These are phyloP conservation scores for Tranzscheliella williamsii DNA, from an alignment of 1,284 basidiomycete species.

Conservation along the genomic window DNA sequence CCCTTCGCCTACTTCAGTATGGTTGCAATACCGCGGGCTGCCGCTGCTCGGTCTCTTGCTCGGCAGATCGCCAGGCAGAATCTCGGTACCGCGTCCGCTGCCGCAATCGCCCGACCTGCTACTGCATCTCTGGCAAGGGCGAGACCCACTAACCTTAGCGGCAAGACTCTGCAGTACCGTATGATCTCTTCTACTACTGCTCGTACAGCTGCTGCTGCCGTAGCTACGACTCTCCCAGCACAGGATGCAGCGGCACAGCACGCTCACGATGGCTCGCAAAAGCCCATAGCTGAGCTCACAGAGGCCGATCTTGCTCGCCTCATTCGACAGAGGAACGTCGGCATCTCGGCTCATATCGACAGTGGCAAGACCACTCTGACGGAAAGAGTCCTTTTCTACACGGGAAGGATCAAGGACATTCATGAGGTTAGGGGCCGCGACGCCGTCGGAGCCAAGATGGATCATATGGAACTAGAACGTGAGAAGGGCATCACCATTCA, in stretches of 20 bases:
- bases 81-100: slow-evolving; percentile 5
- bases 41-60: slow-evolving; percentile 29
- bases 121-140: slow-evolving; percentile 6
- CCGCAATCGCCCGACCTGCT: slow-evolving; percentile 7
- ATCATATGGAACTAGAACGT: slow-evolving; percentile 97
- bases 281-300: slow-evolving; percentile 34
- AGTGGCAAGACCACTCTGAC: slow-evolving; percentile 98
- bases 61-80: slow-evolving; percentile 32
- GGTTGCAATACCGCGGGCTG: slow-evolving; percentile 27
- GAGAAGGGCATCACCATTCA: slow-evolving; percentile 99
- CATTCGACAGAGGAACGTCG: slow-evolving; percentile 62
- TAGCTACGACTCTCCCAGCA: slow-evolving; percentile 13
- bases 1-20: slow-evolving; percentile 3
- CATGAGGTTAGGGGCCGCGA: slow-evolving; percentile 97
- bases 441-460: slow-evolving; percentile 98
- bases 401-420: slow-evolving; percentile 91
- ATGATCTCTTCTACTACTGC: not conserved
- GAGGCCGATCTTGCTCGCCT: slow-evolving; percentile 57
- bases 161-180: not conserved
- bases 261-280: slow-evolving; percentile 10
- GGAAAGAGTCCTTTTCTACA: slow-evolving; percentile 96
- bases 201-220: slow-evolving; percentile 12
- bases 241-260: slow-evolving; percentile 31
- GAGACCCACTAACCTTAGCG: slow-evolving; percentile 14
- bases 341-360: slow-evolving; percentile 67